Conservation (phyloP, 805 yeast species). For the Kodamaea nitidulidarum region DNA sequence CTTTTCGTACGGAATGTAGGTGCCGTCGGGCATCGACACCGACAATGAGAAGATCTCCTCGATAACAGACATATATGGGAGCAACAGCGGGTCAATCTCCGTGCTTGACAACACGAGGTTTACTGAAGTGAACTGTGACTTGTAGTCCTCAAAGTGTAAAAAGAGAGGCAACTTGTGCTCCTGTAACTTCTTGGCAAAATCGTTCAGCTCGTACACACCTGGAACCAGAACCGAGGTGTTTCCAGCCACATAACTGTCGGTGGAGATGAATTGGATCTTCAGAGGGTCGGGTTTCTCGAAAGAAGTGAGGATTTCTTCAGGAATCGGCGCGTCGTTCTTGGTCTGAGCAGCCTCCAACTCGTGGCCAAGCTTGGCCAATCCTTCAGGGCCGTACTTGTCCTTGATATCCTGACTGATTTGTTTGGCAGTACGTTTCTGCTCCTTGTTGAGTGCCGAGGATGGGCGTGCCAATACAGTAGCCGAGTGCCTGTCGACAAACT, state of each 20-base stretch:
- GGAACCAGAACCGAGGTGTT: slow-evolving; percentile 11
- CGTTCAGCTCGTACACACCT: slow-evolving; percentile 25
- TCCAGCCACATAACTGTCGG: slow-evolving; percentile 63
- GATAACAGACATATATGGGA: slow-evolving; percentile 62
- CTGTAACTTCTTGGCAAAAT: slow-evolving; percentile 19
- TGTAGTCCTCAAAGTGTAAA: slow-evolving; percentile 73
- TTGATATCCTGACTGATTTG: slow-evolving; percentile 47
- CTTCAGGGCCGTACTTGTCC: slow-evolving; percentile 51
- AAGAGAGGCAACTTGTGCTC: slow-evolving; percentile 32
- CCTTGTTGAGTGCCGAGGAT: slow-evolving; percentile 53
- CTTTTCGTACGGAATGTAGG: slow-evolving; percentile 59
- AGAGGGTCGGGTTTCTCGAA: slow-evolving; percentile 76
- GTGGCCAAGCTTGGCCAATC: slow-evolving; percentile 49
- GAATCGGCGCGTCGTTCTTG: slow-evolving; percentile 73
- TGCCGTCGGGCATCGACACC: slow-evolving; percentile 57
- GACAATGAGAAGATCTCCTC: slow-evolving; percentile 73
- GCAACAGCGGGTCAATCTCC: slow-evolving; percentile 44
- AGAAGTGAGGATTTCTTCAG: slow-evolving; percentile 54
- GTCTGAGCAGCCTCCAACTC: slow-evolving; percentile 59
- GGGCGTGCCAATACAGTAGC: slow-evolving; percentile 73
- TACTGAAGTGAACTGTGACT: slow-evolving; percentile 74
- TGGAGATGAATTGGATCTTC: slow-evolving; percentile 64
- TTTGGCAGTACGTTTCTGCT: slow-evolving; percentile 48
- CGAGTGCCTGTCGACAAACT: slow-evolving; percentile 58
- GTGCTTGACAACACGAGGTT: slow-evolving; percentile 57